Base-by-base conservation (phyloP, 208 protist genomes). In the Wallacemonas collosoma region DNA sequence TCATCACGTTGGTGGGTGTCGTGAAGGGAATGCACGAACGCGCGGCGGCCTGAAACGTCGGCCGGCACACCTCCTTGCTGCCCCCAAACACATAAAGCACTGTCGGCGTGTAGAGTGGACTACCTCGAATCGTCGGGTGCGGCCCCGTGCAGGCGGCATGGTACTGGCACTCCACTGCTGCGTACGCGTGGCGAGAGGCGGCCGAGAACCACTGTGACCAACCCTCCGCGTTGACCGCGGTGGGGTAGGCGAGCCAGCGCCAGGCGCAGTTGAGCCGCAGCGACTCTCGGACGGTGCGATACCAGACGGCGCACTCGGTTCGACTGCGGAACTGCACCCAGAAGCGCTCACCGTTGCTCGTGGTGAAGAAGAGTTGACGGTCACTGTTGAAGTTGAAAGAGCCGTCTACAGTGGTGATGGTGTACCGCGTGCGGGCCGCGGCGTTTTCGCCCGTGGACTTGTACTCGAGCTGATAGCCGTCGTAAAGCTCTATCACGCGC, bases 311-410 rank as follows among this genome's bases (percentile, higher is more conserved):
- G 44, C 77, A 90, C 71, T 86, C 73, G 43, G 79, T 75, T 3
- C 38, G 65, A 14, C 72, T 82, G 65, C 61, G 44, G 68, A 91
- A 90, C 71, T 80, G 78, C 1, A 91, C 64, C 89, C 89, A 94
- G 60, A 94, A 91, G n/a, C 71, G 75, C 73, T 91, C 82, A 1
- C 85, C 81, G 12, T 44, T 76, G 60, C 73, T 90, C 47, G 83
- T 83, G 36, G 80, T 86, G 57, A 94, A 72, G 51, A 90, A 71
- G 56, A 90, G 57, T 71, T 87, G 82, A 5, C 48, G 55, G 3
- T 77, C 74, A 11, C 54, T n/a, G 9, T 73, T 47, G 55, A 72
- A 41, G 43, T 62, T 11, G 12, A 75, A 68, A 15, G 81, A 74
- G 12, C 26, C 70, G 75, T 94, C 89, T 2, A 83, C 79, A 4